These are phyloP conservation scores for Mortierella sp. DNA, from an alignment of 371 early-diverging fungal species.

Conservation along the genomic window DNA sequence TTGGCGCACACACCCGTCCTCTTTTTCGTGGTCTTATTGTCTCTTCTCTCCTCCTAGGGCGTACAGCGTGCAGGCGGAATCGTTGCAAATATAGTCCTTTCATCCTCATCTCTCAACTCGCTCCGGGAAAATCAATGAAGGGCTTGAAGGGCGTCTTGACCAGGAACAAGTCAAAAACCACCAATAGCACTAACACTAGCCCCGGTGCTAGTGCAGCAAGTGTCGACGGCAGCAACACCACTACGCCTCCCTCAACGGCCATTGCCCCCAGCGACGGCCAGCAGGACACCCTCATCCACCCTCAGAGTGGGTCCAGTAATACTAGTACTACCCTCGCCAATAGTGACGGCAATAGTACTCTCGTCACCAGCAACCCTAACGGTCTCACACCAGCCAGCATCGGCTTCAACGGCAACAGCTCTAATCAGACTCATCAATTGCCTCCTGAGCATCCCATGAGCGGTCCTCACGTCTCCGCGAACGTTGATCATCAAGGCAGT, in stretches of 20 bases:
- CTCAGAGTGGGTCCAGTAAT: slow-evolving; percentile 9
- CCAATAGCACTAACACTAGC: slow-evolving; percentile 9
- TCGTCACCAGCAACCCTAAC: background rate
- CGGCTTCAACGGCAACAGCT: slow-evolving; percentile 4
- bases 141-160: slow-evolving; percentile 54
- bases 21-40: background rate
- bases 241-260: slow-evolving; percentile 26
- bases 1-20: background rate
- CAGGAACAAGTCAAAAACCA: slow-evolving; percentile 53
- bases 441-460: slow-evolving; percentile 17
- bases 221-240: slow-evolving; percentile 1
- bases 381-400: background rate
- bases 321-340: slow-evolving; percentile 8
- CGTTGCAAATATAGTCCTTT: background rate
- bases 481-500: slow-evolving; percentile 1
- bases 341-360: background rate
- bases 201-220: no score
- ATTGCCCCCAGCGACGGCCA: slow-evolving; percentile 19
- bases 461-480: slow-evolving; percentile 22
- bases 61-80: no score
- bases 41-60: background rate
- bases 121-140: slow-evolving; percentile 35
- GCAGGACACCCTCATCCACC: slow-evolving; percentile 27
- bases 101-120: background rate
- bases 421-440: background rate